Conservation (phyloP, 2,329 filamentous ascomycete genomes). For the Talaromyces sp. region DNA sequence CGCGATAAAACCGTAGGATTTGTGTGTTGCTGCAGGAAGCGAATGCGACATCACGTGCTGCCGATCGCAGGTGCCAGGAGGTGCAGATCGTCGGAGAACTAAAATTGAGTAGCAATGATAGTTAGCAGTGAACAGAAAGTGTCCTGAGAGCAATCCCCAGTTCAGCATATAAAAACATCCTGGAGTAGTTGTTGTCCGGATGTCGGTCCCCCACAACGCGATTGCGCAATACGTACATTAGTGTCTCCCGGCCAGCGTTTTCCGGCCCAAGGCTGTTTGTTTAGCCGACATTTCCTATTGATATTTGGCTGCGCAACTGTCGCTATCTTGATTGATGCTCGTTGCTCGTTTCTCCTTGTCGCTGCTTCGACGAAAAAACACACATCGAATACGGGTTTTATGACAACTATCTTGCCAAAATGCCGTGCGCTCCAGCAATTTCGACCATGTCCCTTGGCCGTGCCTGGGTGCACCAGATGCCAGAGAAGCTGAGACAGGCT, state of each 20-base stretch:
- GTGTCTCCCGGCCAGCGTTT: neutral
- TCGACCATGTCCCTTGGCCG: conserved; percentile 71
- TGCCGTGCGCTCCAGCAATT: conserved; percentile 51
- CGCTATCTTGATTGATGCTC: neutral
- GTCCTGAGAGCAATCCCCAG: neutral
- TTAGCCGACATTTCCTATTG: neutral
- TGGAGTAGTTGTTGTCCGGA: neutral
- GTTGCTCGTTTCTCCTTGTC: neutral
- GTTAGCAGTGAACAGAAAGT: neutral
- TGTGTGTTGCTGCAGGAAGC: neutral
- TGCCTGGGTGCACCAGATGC: conserved; percentile 62
- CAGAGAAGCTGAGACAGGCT: conserved; percentile 64
- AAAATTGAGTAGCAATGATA: neutral
- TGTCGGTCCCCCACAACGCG: neutral
- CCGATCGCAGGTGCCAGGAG: neutral
- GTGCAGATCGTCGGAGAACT: neutral
- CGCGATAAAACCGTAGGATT: neutral
- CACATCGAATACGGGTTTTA: neutral
- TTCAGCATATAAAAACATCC: neutral
- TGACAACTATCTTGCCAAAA: neutral
- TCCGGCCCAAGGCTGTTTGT: neutral
- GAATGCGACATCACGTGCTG: neutral
- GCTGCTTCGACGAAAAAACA: neutral
- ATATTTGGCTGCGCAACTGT: neutral
- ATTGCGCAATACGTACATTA: neutral